A percentile compares a stretch with the other conserved stretches of the same genome.
phyloP scores from a whole-genome alignment of 1,284 basidiomycete species.

The Microstroma glucosiphilum region DNA sequence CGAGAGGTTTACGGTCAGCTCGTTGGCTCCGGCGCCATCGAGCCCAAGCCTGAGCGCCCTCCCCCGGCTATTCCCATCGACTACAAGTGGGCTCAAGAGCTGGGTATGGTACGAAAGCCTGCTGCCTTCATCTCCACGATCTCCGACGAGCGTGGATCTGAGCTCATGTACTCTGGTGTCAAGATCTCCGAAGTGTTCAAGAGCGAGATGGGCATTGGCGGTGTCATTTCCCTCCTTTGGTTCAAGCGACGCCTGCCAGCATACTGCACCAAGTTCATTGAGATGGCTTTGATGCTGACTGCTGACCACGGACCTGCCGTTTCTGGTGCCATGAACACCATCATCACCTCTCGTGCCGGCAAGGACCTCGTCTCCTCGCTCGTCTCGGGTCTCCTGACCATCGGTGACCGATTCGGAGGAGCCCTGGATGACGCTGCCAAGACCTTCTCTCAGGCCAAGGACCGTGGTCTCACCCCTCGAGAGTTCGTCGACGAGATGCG shows the following conservation, averaged over 20 bases:
- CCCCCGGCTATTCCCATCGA: slow-evolving; percentile 98
- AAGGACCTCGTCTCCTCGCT: slow-evolving; percentile 97
- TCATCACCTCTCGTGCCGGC: slow-evolving; percentile 95
- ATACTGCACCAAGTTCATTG: slow-evolving; percentile 62
- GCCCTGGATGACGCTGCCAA: slow-evolving; percentile 95
- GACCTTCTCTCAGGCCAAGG: slow-evolving; percentile 77
- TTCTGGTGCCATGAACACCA: slow-evolving; percentile 95
- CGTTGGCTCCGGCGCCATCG: slow-evolving; percentile 66
- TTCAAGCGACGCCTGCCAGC: slow-evolving; percentile 74
- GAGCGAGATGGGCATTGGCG: slow-evolving; percentile 68
- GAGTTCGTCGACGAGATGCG: slow-evolving; percentile 96
- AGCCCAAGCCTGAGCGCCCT: slow-evolving; percentile 71
- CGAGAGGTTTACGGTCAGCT: slow-evolving; percentile 79
- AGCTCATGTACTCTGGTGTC: slow-evolving; percentile 97
- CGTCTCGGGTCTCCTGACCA: slow-evolving; percentile 91
- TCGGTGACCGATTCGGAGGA: slow-evolving; percentile 96
- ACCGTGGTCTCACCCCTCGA: slow-evolving; percentile 84
- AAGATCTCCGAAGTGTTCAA: slow-evolving; percentile 86
- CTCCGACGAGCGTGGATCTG: slow-evolving; percentile 97
- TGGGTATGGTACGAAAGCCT: slow-evolving; percentile 95
- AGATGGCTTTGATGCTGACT: slow-evolving; percentile 98
- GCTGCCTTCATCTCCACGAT: slow-evolving; percentile 99
- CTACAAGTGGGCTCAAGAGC: slow-evolving; percentile 98
- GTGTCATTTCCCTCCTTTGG: slow-evolving; percentile 93
- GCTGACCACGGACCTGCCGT: slow-evolving; percentile 76